A percentile compares a stretch with the other conserved stretches of the same genome.
phyloP scores from a whole-genome alignment of 2,329 filamentous ascomycete genomes.

The Aspergillus jensenii region DNA sequence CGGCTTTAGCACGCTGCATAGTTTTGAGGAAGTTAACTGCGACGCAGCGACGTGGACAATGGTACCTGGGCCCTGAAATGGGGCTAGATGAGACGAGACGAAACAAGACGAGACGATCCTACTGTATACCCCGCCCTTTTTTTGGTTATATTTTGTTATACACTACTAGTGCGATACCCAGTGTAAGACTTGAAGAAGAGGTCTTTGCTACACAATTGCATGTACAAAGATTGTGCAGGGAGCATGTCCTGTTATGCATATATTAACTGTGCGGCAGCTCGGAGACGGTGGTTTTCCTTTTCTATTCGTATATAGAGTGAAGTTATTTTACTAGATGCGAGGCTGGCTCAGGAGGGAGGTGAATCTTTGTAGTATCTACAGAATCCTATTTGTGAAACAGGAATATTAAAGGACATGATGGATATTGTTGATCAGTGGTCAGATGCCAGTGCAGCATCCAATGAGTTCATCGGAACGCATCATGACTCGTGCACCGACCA shows the following conservation, averaged over 20 bases:
- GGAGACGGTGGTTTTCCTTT: background rate
- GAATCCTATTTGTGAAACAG: background rate
- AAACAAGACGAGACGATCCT: slow-evolving; percentile 4
- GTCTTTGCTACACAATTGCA: background rate
- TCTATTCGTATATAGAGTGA: background rate
- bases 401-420: slow-evolving; percentile 1
- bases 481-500: background rate
- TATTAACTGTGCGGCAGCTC: background rate
- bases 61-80: slow-evolving; percentile 42
- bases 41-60: slow-evolving; percentile 63
- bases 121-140: slow-evolving; percentile 3
- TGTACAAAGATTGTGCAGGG: slow-evolving; percentile 12
- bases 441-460: background rate
- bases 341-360: background rate
- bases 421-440: background rate
- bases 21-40: slow-evolving; percentile 77
- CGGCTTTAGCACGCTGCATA: slow-evolving; percentile 77
- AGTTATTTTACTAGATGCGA: background rate
- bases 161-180: background rate
- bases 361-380: background rate
- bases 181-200: background rate
- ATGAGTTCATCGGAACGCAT: background rate
- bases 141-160: background rate
- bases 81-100: background rate
- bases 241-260: background rate